Base-by-base conservation (phyloP, 768 basidiomycete species). In the Tylopilus intermedius region DNA sequence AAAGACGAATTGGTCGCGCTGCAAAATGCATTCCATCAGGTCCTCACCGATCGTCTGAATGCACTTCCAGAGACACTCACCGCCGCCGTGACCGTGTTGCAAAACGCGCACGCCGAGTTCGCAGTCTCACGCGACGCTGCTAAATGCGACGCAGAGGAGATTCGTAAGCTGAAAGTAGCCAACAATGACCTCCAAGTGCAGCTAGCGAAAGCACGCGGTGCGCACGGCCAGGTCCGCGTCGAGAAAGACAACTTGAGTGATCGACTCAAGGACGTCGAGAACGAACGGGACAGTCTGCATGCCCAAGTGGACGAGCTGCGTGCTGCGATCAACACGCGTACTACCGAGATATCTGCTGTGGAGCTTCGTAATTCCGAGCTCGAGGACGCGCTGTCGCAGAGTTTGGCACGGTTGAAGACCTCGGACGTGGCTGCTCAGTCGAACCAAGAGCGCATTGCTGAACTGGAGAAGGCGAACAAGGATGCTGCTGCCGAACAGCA, bases 221-320 rank as follows among this genome's bases (percentile, higher is more conserved):
- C 83, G 13, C 84, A 89, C 59, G 88, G 88, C 0, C 84, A 88
- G 62, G 78, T 86, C 5, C 82, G 87, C 14, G 88, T 88, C 13
- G 90, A 93, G 73, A 93, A 90, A 70, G 90, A 91, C 45, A 71
- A 80, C 35, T 65, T 90, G 43, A 69, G 62, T 21, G 86, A 90
- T 57, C 86, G 86, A 56, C 69, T 88, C 29, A 70, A 66, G 22
- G 72, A 72, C 22, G 73, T 74, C 0, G 89, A 91, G 64, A 72
- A 66, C 27, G 88, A 91, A 49, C 80, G 87, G 21, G 86, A 91
- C 21, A 69, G 70, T 5, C 65, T 88, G 41, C 78, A 78, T 39
- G 57, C 63, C 3, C 80, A 84, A 55, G 63, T 83, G 18, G 82
- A 82, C 54, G 81, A 81, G 50, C 47, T 80, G 38, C 79, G 86